Base-by-base conservation (phyloP, 352 stramenopile genomes). In the Hyaloperonospora arabidopsidis region DNA sequence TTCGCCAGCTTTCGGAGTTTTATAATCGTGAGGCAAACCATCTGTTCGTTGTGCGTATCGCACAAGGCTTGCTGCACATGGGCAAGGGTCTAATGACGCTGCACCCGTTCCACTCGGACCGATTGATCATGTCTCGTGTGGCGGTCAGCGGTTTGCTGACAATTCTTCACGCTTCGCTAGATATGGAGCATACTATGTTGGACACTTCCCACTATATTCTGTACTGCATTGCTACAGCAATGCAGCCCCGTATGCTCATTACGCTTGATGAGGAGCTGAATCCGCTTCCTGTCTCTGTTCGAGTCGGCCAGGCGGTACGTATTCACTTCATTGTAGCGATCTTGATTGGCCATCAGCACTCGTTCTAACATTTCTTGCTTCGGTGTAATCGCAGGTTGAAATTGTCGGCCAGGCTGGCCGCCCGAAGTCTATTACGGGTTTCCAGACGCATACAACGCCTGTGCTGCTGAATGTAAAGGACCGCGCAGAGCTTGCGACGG, bases 361-460 rank as follows among this genome's bases (percentile, higher is more conserved):
- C 57, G 15, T 57, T 36, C 65, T 68, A 17, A 67, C 57, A 18
- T 44, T 48, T 43, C 14, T 51, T 53, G 18, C 19, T 28, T 57
- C 18, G 7, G 32, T 52, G 40, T 22, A 10, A 23, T 15, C 62
- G 10, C 45, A 93, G 84, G 80, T 99, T 35, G 97, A 99, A 62
- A 99, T 97, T 49, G 97, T 99, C 32, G 97, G 97, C 6, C 96
- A 99, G 80, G 97, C 97, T 8, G 97, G 97, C 68, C 95, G 97
- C 32, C 97, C 97, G 13, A 99, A 99, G 80, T 97, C 95, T 45
- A 99, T 99, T 59, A 99, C 97, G 47, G 97, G 97, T 49, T 99
- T 99, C 75, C 97, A 99, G 69, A 99, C 96, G 40, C 97, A 99
- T 75, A 98, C 93, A 51, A 98, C 96, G 32, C 97, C 97, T 39